Evolutionary conservation across 257 asterid genomes (phyloP).

Genomic region (Solanum pinnatisectum): DNA sequence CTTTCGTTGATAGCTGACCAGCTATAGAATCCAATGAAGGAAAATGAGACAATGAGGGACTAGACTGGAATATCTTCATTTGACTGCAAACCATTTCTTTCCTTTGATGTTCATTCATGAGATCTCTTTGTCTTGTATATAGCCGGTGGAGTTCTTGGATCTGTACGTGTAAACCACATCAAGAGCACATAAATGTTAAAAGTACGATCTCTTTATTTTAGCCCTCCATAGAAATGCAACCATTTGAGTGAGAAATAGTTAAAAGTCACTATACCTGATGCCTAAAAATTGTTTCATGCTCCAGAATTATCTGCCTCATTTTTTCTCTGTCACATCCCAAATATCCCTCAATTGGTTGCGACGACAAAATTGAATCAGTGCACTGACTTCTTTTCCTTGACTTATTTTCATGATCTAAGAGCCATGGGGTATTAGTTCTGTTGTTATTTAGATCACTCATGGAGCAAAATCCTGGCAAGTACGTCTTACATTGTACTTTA

Average conservation of each 20-base stretch:
- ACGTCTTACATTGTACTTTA: constrained; percentile 36
- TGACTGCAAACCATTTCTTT: constrained; percentile 6
- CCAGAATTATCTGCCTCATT: constrained; percentile 50
- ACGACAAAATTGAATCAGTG: constrained; percentile 8
- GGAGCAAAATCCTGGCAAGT: constrained; percentile 20
- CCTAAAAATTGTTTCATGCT: constrained; percentile 58
- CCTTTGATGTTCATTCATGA: constrained; percentile 43
- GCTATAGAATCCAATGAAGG: constrained; percentile 9
- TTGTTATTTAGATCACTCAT: constrained; percentile 30
- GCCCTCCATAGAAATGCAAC: background rate
- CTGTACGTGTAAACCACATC: constrained; percentile 24
- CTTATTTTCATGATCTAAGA: constrained; percentile 25
- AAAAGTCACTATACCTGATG: constrained; percentile 42
- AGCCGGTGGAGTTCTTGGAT: constrained; percentile 80
- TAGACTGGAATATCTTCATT: constrained; percentile 7
- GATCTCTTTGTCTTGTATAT: constrained; percentile 52
- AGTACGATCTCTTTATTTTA: background rate
- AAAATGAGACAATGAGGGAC: constrained; percentile 15
- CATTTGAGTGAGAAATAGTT: background rate
- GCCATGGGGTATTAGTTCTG: constrained; percentile 17
- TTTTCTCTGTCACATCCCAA: constrained; percentile 28
- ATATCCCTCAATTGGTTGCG: constrained; percentile 3
- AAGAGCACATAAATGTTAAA: background rate
- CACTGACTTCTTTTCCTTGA: constrained; percentile 15
- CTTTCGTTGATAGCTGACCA: constrained; percentile 9